These are phyloP conservation scores for Ceratobasidium theobromae DNA, from an alignment of 1,284 basidiomycete species.

Conservation along the genomic window DNA sequence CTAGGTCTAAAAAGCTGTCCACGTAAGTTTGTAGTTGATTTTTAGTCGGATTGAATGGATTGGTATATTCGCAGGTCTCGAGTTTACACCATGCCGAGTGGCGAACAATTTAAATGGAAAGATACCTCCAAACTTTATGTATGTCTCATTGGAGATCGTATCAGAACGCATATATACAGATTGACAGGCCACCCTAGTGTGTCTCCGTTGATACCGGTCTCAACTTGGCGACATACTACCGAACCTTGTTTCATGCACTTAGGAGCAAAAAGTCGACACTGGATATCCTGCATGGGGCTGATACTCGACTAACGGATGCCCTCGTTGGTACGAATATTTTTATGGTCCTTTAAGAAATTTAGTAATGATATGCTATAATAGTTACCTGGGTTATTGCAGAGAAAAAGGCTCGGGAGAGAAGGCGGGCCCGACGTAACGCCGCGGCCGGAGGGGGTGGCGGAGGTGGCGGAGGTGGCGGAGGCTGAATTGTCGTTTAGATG, in stretches of 20 bases:
- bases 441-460: too few relatives aligned
- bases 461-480: too few relatives aligned
- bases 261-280: constrained; percentile 20
- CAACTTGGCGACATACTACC: constrained; percentile 20
- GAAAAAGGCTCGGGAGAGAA: constrained; percentile 2
- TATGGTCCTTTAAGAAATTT: neutral
- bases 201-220: neutral
- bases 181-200: too few relatives aligned
- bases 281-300: neutral
- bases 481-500: too few relatives aligned
- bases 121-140: constrained; percentile 6
- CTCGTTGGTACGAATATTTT: constrained; percentile 13
- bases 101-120: constrained; percentile 24
- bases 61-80: too few relatives aligned
- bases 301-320: neutral
- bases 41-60: too few relatives aligned
- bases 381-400: constrained; percentile 6
- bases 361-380: neutral
- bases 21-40: constrained; percentile 14
- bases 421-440: too few relatives aligned
- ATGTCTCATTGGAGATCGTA: neutral
- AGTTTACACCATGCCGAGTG: constrained; percentile 1
- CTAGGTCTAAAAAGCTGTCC: neutral
- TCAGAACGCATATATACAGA: too few relatives aligned
- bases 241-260: neutral